Conservation (phyloP, 2,329 filamentous ascomycete species). For the Dothideomycetes sp. region DNA sequence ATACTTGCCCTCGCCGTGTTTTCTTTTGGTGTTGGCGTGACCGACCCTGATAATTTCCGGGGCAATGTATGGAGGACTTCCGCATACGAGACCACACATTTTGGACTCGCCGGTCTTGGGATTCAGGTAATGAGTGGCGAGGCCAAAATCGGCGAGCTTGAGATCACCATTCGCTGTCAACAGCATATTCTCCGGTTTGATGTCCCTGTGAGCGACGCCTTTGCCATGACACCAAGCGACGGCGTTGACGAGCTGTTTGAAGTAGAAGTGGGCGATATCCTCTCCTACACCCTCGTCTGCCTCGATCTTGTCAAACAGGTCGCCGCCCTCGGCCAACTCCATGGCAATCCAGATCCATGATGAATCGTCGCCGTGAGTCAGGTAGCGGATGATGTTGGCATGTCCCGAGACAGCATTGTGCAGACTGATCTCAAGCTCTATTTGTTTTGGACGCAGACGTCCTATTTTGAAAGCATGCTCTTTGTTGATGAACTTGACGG, state of each 20-base stretch:
- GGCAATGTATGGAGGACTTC: slow-evolving; percentile 93
- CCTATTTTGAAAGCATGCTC: slow-evolving; percentile 84
- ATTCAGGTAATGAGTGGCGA: slow-evolving; percentile 88
- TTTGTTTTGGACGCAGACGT: slow-evolving; percentile 77
- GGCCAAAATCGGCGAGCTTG: slow-evolving; percentile 93
- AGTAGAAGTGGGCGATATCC: slow-evolving; percentile 94
- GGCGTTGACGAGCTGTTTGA: slow-evolving; percentile 79
- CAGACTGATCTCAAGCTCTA: slow-evolving; percentile 82
- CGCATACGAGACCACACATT: slow-evolving; percentile 79
- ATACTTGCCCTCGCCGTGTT: slow-evolving; percentile 35
- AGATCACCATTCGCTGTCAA: slow-evolving; percentile 75
- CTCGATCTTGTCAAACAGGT: slow-evolving; percentile 98
- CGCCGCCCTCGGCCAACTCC: slow-evolving; percentile 91
- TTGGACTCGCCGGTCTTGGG: slow-evolving; percentile 64
- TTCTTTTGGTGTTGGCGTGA: slow-evolving; percentile 36
- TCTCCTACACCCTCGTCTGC: slow-evolving; percentile 90
- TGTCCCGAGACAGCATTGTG: slow-evolving; percentile 69
- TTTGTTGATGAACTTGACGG: slow-evolving; percentile 98
- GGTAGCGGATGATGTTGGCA: slow-evolving; percentile 88
- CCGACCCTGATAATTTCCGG: slow-evolving; percentile 66
- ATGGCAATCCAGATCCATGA: slow-evolving; percentile 97
- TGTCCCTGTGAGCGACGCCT: slow-evolving; percentile 75
- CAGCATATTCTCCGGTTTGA: slow-evolving; percentile 83
- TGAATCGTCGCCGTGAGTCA: slow-evolving; percentile 73
- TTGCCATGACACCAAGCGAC: slow-evolving; percentile 94